Evolutionary conservation across 2,329 filamentous ascomycete species (phyloP).

Genomic region (Hypoxylon sp.): DNA sequence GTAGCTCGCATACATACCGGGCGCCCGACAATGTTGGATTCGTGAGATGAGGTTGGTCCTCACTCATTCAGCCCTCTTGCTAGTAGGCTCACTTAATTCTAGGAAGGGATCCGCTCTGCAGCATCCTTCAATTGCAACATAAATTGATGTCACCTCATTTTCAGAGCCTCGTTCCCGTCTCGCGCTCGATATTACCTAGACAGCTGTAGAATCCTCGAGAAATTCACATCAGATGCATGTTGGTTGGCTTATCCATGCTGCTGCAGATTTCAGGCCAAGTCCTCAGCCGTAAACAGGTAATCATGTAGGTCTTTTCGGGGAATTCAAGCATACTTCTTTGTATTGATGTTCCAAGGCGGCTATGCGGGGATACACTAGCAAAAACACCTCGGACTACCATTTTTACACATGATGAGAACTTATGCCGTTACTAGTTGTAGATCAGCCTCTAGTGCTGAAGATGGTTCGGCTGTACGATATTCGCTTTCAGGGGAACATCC

Average conservation of each 20-base stretch:
- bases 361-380: neutral
- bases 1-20: neutral
- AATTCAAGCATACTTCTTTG: neutral
- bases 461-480: neutral
- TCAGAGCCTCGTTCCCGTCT: conserved; percentile 1
- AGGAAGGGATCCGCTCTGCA: conserved; percentile 19
- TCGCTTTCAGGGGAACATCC: neutral
- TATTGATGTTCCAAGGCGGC: neutral
- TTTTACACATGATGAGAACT: neutral
- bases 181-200: neutral
- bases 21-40: conserved; percentile 5
- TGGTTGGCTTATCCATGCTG: conserved; percentile 12
- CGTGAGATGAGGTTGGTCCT: conserved; percentile 19
- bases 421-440: neutral
- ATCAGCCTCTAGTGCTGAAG: neutral
- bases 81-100: conserved; percentile 22
- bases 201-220: conserved; percentile 2
- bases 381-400: neutral
- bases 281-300: neutral
- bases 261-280: neutral
- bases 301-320: neutral
- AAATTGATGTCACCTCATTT: conserved; percentile 22
- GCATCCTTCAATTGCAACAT: conserved; percentile 19
- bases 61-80: neutral
- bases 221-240: conserved; percentile 13